A percentile compares a stretch with the other conserved stretches of the same genome.
Conservation (phyloP, 140 eudicot species). For the Cichorium intybus region DNA sequence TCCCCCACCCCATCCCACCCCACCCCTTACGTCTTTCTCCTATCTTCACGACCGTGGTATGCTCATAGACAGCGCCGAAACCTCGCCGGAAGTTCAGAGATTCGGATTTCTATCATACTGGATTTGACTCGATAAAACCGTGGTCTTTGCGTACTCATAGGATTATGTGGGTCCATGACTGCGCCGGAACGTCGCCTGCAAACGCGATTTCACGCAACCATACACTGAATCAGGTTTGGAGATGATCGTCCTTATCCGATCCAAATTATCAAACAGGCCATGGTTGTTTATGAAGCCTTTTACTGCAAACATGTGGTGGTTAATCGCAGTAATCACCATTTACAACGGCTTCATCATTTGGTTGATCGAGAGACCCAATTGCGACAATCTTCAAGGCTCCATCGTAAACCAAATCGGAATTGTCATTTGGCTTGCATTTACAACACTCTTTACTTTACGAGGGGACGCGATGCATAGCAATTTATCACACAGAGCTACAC, state of each 20-base stretch:
- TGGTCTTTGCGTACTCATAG: too few relatives aligned
- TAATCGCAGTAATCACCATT: too few relatives aligned
- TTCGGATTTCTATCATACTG: too few relatives aligned
- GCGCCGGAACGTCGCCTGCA: slow-evolving; percentile 26
- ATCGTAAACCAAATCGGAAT: slow-evolving; percentile 32
- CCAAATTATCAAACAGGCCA: slow-evolving; percentile 27
- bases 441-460: slow-evolving; percentile 39
- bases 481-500: slow-evolving; percentile 46
- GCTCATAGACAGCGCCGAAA: slow-evolving; percentile 16
- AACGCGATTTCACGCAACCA: slow-evolving; percentile 46
- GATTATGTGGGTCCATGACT: slow-evolving; percentile 45
- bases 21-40: too few relatives aligned
- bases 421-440: slow-evolving; percentile 47
- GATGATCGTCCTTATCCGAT: slow-evolving; percentile 39
- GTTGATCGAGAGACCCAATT: neutral
- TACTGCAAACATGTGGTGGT: slow-evolving; percentile 41
- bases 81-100: slow-evolving; percentile 25
- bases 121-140: too few relatives aligned
- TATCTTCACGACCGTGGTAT: slow-evolving; percentile 25
- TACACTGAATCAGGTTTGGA: slow-evolving; percentile 54
- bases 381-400: slow-evolving; percentile 29
- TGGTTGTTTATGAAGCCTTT: slow-evolving; percentile 55
- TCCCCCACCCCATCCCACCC: too few relatives aligned
- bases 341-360: too few relatives aligned
- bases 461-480: slow-evolving; percentile 46